These are phyloP conservation scores for Rhododendron ovatum DNA, from an alignment of 148 eudicot species.

Conservation along the genomic window DNA sequence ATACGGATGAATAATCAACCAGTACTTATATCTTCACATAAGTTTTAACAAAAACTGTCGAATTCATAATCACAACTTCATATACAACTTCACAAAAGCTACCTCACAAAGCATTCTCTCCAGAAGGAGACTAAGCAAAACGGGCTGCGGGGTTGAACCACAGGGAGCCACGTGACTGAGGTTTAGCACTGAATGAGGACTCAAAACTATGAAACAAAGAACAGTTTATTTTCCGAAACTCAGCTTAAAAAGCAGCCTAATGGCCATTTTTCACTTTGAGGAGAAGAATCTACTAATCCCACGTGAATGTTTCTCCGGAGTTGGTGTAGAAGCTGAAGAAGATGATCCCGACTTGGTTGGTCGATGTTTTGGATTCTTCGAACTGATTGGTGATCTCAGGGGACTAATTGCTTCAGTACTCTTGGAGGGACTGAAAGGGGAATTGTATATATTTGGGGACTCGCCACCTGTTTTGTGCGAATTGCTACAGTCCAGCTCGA, in stretches of 20 bases:
- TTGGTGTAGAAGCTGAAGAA: slow-evolving; percentile 55
- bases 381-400: slow-evolving; percentile 49
- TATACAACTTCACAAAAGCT: neutral
- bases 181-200: neutral
- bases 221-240: neutral
- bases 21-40: neutral
- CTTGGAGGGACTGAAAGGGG: slow-evolving; percentile 50
- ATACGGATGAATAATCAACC: neutral
- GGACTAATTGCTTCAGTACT: slow-evolving; percentile 35
- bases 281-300: slow-evolving; percentile 87
- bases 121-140: neutral
- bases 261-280: slow-evolving; percentile 48
- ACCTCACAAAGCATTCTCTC: neutral
- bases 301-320: slow-evolving; percentile 80
- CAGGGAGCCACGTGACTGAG: neutral
- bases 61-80: neutral
- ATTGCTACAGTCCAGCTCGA: slow-evolving; percentile 25
- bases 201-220: neutral
- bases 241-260: slow-evolving; percentile 13
- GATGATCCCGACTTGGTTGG: slow-evolving; percentile 75
- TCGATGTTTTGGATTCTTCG: slow-evolving; percentile 50
- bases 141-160: neutral
- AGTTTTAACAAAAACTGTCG: neutral
- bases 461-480: slow-evolving; percentile 45
- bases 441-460: slow-evolving; percentile 48